These are phyloP conservation scores for Backusella macrospora DNA, from an alignment of 192 early-diverging fungal species.

Conservation along the genomic window DNA sequence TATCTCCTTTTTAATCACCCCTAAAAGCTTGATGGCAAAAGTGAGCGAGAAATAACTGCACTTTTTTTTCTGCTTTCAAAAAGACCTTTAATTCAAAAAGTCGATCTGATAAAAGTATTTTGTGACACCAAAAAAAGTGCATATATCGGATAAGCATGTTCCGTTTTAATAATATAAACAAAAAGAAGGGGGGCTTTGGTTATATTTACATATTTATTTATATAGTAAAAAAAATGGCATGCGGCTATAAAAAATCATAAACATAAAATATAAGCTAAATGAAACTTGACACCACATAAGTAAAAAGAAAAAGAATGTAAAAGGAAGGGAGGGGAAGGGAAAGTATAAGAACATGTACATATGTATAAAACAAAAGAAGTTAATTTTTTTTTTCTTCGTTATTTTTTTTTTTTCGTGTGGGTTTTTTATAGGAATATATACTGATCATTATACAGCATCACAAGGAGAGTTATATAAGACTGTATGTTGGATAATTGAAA, in stretches of 20 bases:
- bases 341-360: background rate
- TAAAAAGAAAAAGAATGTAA: background rate
- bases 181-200: background rate
- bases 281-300: slow-evolving; percentile 16
- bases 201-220: slow-evolving; percentile 11
- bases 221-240: background rate
- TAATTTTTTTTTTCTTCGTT: background rate
- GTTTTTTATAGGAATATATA: background rate
- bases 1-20: too few relatives aligned
- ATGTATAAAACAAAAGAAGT: slow-evolving; percentile 2
- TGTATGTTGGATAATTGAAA: slow-evolving; percentile 20
- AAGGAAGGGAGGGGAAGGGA: slow-evolving; percentile 7
- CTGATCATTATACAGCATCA: too few relatives aligned
- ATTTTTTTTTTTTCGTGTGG: background rate
- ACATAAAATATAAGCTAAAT: slow-evolving; percentile 9
- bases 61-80: background rate
- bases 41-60: too few relatives aligned
- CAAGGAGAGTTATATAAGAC: background rate
- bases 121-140: background rate
- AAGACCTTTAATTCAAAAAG: background rate
- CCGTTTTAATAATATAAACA: background rate
- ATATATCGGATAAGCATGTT: background rate
- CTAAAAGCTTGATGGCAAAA: too few relatives aligned
- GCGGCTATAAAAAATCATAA: slow-evolving; percentile 1
- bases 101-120: background rate